Percentiles rank a stretch among this genome's conserved stretches.
These are phyloP conservation scores for Parastagonospora nodorum DNA, from an alignment of 2,329 filamentous ascomycete species.

Conservation along the genomic window DNA sequence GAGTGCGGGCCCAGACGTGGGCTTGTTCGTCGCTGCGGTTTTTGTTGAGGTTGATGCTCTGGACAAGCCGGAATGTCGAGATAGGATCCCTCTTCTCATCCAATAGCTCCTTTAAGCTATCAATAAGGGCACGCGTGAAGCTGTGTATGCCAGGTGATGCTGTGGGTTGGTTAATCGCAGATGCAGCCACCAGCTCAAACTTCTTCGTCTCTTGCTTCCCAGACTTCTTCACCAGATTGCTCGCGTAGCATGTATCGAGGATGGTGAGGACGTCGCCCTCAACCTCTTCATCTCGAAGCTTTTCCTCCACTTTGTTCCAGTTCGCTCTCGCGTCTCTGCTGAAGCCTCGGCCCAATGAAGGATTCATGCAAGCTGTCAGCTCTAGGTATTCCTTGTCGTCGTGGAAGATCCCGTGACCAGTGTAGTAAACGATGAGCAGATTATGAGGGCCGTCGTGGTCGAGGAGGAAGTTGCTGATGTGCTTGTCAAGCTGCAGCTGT, in stretches of 20 bases:
- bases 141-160: constrained; percentile 34
- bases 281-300: constrained; percentile 31
- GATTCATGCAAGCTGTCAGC: constrained; percentile 26
- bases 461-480: constrained; percentile 35
- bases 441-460: constrained; percentile 38
- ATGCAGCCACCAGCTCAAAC: constrained; percentile 43
- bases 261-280: constrained; percentile 45
- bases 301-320: constrained; percentile 42
- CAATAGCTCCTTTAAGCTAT: constrained; percentile 30
- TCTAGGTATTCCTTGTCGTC: constrained; percentile 30
- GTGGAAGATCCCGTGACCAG: constrained; percentile 41
- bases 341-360: constrained; percentile 21
- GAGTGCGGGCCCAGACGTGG: constrained; percentile 30
- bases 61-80: constrained; percentile 36
- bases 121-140: constrained; percentile 44
- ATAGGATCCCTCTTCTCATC: constrained; percentile 30
- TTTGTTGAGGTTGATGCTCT: constrained; percentile 30
- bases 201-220: constrained; percentile 27
- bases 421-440: constrained; percentile 48
- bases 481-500: constrained; percentile 39
- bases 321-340: constrained; percentile 34
- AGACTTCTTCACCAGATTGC: constrained; percentile 38
- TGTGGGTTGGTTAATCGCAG: constrained; percentile 32
- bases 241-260: constrained; percentile 46
- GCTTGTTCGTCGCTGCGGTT: constrained; percentile 35